Evolutionary conservation across 2,329 filamentous ascomycete species (phyloP).

Genomic region (Samsoniella hepiali): DNA sequence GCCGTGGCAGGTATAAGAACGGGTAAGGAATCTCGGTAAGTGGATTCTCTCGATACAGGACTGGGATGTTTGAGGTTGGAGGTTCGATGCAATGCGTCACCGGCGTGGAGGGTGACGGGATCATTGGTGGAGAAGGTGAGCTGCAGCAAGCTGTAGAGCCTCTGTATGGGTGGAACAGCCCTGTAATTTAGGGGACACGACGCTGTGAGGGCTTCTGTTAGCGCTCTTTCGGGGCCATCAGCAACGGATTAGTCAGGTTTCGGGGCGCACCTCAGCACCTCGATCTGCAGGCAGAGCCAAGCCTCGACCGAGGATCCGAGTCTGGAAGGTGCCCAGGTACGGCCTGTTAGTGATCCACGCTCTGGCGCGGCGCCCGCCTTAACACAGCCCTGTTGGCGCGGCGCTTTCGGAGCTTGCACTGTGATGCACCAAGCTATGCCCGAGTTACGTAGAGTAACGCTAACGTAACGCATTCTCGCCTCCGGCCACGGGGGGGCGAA

Average conservation of each 20-base stretch:
- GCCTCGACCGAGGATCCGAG: background rate
- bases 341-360: background rate
- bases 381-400: constrained; percentile 3
- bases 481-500: constrained; percentile 19
- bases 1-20: background rate
- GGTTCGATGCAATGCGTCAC: constrained; percentile 13
- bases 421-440: background rate
- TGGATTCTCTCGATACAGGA: constrained; percentile 1
- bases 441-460: constrained; percentile 7
- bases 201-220: background rate
- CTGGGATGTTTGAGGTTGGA: background rate
- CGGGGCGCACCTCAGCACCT: background rate
- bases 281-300: background rate
- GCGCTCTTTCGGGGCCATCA: background rate
- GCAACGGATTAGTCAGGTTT: background rate
- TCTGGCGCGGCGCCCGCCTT: background rate
- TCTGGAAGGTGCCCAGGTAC: background rate
- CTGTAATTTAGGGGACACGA: background rate
- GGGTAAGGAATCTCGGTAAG: constrained; percentile 3
- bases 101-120: constrained; percentile 4
- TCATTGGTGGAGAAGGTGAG: background rate
- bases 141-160: background rate
- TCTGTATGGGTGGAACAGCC: background rate
- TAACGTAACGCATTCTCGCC: constrained; percentile 16
- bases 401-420: constrained; percentile 14